These are phyloP conservation scores for Fusarium agapanthi DNA, from an alignment of 2,329 filamentous ascomycete genomes.

Conservation along the genomic window DNA sequence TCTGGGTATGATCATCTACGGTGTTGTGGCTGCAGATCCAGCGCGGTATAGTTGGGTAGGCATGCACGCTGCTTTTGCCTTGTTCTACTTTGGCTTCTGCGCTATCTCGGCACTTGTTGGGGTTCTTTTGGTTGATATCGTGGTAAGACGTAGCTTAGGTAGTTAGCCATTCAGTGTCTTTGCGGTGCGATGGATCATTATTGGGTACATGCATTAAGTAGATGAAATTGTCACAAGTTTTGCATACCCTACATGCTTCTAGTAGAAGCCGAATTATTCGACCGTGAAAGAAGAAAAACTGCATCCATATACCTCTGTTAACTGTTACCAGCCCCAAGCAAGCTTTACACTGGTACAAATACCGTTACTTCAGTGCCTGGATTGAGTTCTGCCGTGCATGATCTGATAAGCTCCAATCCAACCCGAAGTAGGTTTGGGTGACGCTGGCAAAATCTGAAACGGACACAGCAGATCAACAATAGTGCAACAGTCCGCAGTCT, in stretches of 20 bases:
- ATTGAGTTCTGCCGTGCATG: not conserved
- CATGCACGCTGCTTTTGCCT: not conserved
- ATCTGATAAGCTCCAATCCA: not conserved
- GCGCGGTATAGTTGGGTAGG: not conserved
- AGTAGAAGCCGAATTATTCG: rapidly evolving
- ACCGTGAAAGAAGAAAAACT: rapidly evolving
- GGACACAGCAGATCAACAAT: no score
- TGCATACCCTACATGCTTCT: no score
- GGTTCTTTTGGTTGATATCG: no score
- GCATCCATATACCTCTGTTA: rapidly evolving
- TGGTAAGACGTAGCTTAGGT: no score
- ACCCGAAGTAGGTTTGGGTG: rapidly evolving
- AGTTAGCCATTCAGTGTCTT: no score
- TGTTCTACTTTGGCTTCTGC: not conserved
- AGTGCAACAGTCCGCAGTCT: no score
- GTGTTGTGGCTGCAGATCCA: not conserved
- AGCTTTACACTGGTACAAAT: rapidly evolving
- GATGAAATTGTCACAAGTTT: not conserved
- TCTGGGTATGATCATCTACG: not conserved
- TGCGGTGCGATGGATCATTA: not conserved
- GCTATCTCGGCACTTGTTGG: not conserved
- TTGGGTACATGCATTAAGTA: not conserved
- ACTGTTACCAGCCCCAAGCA: rapidly evolving
- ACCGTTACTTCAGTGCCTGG: not conserved
- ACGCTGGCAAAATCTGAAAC: not conserved